These are phyloP conservation scores for Kurtzmaniella fragi DNA, from an alignment of 805 yeast genomes.

Conservation along the genomic window DNA sequence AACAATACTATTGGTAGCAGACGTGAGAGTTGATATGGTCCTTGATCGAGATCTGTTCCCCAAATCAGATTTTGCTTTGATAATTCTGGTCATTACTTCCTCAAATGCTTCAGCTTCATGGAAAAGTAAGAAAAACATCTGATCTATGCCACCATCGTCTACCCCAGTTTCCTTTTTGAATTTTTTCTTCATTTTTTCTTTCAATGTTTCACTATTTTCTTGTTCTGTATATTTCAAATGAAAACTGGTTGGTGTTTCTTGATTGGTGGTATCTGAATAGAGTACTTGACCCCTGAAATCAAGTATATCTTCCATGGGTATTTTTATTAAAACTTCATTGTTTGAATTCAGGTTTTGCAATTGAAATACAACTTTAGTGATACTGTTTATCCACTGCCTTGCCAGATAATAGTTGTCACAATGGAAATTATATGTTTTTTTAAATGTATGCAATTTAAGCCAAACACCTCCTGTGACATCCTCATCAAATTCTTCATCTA, in stretches of 20 bases:
- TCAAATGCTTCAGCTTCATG: not conserved
- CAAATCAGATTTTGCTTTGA: too few species aligned
- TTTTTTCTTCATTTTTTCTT: constrained; percentile 2
- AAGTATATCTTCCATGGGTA: constrained; percentile 66
- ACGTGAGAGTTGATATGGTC: too few species aligned
- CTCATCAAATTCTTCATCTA: constrained; percentile 23
- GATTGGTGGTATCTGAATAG: constrained; percentile 24
- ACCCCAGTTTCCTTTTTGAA: constrained; percentile 3
- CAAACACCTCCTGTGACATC: constrained; percentile 32
- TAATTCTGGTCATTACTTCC: not conserved
- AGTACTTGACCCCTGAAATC: constrained; percentile 55
- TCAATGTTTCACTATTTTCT: not conserved
- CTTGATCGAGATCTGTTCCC: too few species aligned
- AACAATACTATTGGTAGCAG: too few species aligned
- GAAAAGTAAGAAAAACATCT: not conserved
- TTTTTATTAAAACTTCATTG: constrained; percentile 68
- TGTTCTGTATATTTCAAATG: not conserved
- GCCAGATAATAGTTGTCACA: constrained; percentile 76
- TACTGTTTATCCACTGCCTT: constrained; percentile 68
- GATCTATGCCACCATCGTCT: constrained; percentile 1
- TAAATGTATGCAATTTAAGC: constrained; percentile 57
- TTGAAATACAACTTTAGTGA: constrained; percentile 71
- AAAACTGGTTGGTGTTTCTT: constrained; percentile 4
- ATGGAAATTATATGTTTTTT: constrained; percentile 56
- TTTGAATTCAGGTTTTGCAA: constrained; percentile 59